Base-by-base conservation (phyloP, 2,329 filamentous ascomycete species). In the Alternaria viburni region DNA sequence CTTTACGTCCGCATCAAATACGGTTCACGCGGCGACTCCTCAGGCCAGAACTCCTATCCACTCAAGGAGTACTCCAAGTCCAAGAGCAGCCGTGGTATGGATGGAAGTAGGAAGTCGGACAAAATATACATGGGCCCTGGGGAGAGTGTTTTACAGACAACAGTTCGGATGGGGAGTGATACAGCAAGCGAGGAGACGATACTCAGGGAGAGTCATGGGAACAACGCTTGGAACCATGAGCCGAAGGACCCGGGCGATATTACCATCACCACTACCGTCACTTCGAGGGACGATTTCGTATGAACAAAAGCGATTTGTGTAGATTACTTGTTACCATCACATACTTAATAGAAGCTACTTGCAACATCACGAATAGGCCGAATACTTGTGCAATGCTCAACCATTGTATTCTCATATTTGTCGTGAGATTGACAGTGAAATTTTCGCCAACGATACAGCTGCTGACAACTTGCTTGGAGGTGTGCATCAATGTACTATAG, bases 1-100 rank as follows among this genome's bases (percentile, higher is more conserved):
- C 79, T 83, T 65, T 87, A 85, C 3, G 83, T 75, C 8, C 59
- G 63, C 43, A 60, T 76, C 51, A 57, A 52, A 10, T 72, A 74
- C 46, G 73, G 74, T 11, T 69, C 68, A 1, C 64, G 61, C 10
- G 66, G 63, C 50, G 67, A 73, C 43, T 69, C 69, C 5, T 72
- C 69, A 3, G 41, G 50, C 23, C 49, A 47, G 10, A 62, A 67
- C 26, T 69, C 66, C 6, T 74, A 73, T 56, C 72, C 66, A 15
- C 68, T 76, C 43, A 66, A 67, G 44, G 61, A 69, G 7, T 70
- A 72, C 51, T 59, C 57, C 3, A 67, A 67, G 25, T 70, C 68
- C 17, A 69, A 66, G 52, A 61, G 41, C 9, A 68, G 63, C 17
- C 44, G 63, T 26, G 59, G 59, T 15, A 65, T 54, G 5, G 54